Percentiles rank a stretch among this genome's conserved stretches.
Conservation (phyloP, 805 yeast species). For the Cyberlindnera xylosilytica region DNA sequence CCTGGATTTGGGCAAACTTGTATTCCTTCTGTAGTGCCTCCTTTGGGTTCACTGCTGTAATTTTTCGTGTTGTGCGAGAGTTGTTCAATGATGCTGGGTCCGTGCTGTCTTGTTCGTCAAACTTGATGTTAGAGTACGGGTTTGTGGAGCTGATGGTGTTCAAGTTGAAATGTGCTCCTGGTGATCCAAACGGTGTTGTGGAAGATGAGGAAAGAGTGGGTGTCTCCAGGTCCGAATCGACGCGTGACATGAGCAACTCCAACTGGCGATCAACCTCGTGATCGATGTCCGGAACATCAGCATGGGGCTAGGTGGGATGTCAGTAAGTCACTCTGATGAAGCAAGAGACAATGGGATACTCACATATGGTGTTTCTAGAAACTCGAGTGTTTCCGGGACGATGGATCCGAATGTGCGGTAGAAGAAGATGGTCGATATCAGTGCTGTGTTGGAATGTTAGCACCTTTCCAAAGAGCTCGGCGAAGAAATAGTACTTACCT, state of each 20-base stretch:
- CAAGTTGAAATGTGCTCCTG: conserved; percentile 17
- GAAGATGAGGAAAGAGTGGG: conserved; percentile 22
- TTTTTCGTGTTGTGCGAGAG: conserved; percentile 11
- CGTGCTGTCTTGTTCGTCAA: conserved; percentile 16
- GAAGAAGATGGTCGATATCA: conserved; percentile 66
- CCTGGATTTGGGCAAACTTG: conserved; percentile 33
- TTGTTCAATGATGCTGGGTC: conserved; percentile 9
- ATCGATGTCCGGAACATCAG: conserved; percentile 44
- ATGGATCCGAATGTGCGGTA: conserved; percentile 66
- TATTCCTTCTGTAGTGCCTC: conserved; percentile 19
- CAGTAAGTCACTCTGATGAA: not conserved
- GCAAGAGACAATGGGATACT: not conserved
- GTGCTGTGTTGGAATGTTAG: conserved; percentile 34
- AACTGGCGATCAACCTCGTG: conserved; percentile 35
- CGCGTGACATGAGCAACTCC: conserved; percentile 28
- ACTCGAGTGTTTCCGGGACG: conserved; percentile 52
- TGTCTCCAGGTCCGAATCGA: conserved; percentile 20
- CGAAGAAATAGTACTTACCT: conserved; percentile 35
- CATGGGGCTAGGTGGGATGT: conserved; percentile 22
- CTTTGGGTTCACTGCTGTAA: conserved; percentile 15
- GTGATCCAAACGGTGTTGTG: conserved; percentile 24
- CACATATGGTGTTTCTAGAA: conserved; percentile 53
- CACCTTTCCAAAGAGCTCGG: not conserved
- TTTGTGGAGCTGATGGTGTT: conserved; percentile 10
- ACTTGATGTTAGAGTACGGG: conserved; percentile 19